These are phyloP conservation scores for Pseudisothecium myosuroides DNA, from an alignment of 225 moss, liverwort and hornwort species.

Conservation along the genomic window DNA sequence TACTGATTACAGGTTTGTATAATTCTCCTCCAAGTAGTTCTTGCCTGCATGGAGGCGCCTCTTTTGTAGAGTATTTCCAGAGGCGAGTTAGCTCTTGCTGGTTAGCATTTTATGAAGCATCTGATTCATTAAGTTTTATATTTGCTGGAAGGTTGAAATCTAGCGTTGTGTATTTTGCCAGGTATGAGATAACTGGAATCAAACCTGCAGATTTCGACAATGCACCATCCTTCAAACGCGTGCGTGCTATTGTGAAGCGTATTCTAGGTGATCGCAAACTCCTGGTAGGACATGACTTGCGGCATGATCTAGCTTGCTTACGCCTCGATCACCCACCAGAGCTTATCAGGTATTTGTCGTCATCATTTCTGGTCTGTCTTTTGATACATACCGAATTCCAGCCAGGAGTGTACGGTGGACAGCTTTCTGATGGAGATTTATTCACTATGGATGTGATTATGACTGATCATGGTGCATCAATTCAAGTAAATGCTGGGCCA, in stretches of 20 bases:
- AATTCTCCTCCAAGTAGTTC: background rate
- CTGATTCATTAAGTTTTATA: background rate
- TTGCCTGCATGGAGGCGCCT: background rate
- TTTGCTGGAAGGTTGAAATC: background rate
- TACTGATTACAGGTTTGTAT: conserved; percentile 43
- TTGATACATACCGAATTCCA: background rate
- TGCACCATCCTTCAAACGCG: conserved; percentile 39
- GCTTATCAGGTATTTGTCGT: conserved; percentile 38
- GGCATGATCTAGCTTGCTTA: conserved; percentile 54
- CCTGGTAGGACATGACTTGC: conserved; percentile 55
- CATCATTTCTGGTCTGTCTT: background rate
- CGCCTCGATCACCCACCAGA: conserved; percentile 42
- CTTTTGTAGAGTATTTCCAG: background rate
- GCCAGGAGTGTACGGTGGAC: background rate
- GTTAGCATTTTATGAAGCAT: background rate
- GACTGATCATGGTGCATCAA: background rate
- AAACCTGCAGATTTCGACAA: conserved; percentile 25
- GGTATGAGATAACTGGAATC: conserved; percentile 46
- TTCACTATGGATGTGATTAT: background rate
- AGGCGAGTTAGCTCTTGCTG: background rate
- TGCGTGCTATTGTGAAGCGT: conserved; percentile 21
- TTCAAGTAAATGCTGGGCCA: background rate
- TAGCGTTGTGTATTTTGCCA: background rate
- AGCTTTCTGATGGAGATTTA: background rate
- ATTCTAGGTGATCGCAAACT: conserved; percentile 24